Percentiles rank a stretch among this genome's conserved stretches.
Evolutionary conservation across 2,329 filamentous ascomycete species (phyloP).

Genomic region (Aspergillus pseudonomiae): DNA sequence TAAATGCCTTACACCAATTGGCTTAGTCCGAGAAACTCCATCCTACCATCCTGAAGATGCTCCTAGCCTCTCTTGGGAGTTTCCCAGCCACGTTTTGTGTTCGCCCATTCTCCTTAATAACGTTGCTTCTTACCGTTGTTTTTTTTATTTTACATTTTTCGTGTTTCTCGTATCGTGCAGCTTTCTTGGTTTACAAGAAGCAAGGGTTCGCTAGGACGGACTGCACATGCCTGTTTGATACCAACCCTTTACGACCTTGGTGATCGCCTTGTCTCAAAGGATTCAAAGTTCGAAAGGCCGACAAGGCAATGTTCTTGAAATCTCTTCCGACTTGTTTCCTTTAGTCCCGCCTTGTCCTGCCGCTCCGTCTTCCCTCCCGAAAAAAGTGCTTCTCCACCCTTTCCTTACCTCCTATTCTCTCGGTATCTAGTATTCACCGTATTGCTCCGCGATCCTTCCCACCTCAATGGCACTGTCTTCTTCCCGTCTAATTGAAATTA

Average conservation of each 20-base stretch:
- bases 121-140: slow-evolving; percentile 23
- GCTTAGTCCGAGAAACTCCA: background rate
- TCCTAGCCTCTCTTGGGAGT: slow-evolving; percentile 4
- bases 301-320: slow-evolving; percentile 11
- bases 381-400: slow-evolving; percentile 17
- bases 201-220: slow-evolving; percentile 30
- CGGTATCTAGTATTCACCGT: slow-evolving; percentile 4
- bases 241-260: slow-evolving; percentile 23
- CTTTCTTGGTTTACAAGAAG: slow-evolving; percentile 29
- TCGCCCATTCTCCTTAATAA: slow-evolving; percentile 16
- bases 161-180: slow-evolving; percentile 21
- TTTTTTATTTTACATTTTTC: slow-evolving; percentile 23
- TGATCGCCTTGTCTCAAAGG: slow-evolving; percentile 23
- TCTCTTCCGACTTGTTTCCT: slow-evolving; percentile 6
- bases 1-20: slow-evolving; percentile 34
- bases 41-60: background rate
- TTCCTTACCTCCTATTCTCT: slow-evolving; percentile 10
- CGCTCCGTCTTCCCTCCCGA: slow-evolving; percentile 9
- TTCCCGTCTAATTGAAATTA: slow-evolving; percentile 17
- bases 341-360: slow-evolving; percentile 5
- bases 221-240: slow-evolving; percentile 29
- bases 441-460: slow-evolving; percentile 10
- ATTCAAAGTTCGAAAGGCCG: slow-evolving; percentile 21
- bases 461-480: slow-evolving; percentile 16
- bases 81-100: slow-evolving; percentile 2